phyloP scores from a whole-genome alignment of 768 basidiomycete genomes.

The Fomitopsis serialis region DNA sequence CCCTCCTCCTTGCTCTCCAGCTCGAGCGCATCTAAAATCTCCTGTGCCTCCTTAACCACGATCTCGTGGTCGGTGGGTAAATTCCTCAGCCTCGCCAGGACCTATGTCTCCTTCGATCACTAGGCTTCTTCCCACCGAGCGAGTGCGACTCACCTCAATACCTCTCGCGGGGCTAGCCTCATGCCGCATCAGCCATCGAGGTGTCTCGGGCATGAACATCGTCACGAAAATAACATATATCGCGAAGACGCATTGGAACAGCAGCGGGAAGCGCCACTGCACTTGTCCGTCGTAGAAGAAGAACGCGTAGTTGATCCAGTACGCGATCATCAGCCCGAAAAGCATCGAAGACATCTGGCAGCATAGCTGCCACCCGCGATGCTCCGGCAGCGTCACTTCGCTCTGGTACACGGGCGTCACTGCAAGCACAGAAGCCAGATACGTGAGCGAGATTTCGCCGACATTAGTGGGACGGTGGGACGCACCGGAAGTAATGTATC shows the following conservation, averaged over 20 bases:
- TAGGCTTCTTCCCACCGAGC: neutral
- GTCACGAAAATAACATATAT: slow-evolving; percentile 5
- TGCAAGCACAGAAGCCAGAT: neutral
- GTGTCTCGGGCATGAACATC: slow-evolving; percentile 4
- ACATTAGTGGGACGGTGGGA: neutral
- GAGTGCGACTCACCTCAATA: neutral
- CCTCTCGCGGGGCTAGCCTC: neutral
- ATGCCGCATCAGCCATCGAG: slow-evolving; percentile 6
- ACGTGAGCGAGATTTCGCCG: slow-evolving; percentile 2
- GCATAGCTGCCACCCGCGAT: slow-evolving; percentile 7
- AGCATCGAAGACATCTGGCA: slow-evolving; percentile 6
- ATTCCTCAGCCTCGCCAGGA: slow-evolving; percentile 1
- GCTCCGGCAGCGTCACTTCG: slow-evolving; percentile 6
- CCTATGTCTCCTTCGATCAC: neutral
- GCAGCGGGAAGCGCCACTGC: slow-evolving; percentile 8
- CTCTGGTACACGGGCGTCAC: slow-evolving; percentile 7
- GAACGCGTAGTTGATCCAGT: slow-evolving; percentile 8
- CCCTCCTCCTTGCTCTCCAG: slow-evolving; percentile 7
- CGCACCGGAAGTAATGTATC: slow-evolving; percentile 7
- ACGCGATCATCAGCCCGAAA: slow-evolving; percentile 5
- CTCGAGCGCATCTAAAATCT: slow-evolving; percentile 5
- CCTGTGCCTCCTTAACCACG: neutral
- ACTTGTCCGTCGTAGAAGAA: neutral
- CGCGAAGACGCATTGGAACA: slow-evolving; percentile 4
- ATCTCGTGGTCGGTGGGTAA: slow-evolving; percentile 1